A percentile compares a stretch with the other conserved stretches of the same genome.
Conservation (phyloP, 1,284 basidiomycete species). For the Ceratobasidium sp. region DNA sequence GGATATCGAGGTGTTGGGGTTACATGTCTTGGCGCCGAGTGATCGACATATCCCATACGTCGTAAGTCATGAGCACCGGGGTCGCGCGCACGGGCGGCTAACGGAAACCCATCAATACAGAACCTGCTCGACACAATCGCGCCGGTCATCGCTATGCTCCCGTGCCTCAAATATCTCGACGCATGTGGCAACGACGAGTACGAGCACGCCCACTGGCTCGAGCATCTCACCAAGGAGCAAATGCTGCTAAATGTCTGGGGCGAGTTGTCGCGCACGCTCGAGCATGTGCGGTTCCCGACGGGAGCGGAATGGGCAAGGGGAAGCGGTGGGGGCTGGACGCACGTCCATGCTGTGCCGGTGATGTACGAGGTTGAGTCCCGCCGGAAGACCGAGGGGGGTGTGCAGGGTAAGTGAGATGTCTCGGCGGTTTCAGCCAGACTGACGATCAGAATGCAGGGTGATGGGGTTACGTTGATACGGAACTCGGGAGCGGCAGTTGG, state of each 20-base stretch:
- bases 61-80: no score
- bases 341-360: slow-evolving; percentile 14
- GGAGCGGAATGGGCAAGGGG: slow-evolving; percentile 34
- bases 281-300: slow-evolving; percentile 31
- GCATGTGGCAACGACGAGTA: slow-evolving; percentile 35
- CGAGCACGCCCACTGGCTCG: slow-evolving; percentile 34
- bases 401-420: neutral
- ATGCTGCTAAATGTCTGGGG: slow-evolving; percentile 25
- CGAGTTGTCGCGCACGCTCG: neutral
- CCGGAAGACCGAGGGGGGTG: no score
- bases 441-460: neutral
- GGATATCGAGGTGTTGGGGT: slow-evolving; percentile 21
- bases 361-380: slow-evolving; percentile 20
- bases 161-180: slow-evolving; percentile 10
- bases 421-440: neutral
- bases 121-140: slow-evolving; percentile 29
- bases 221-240: slow-evolving; percentile 20
- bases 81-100: no score
- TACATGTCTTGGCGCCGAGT: slow-evolving; percentile 29
- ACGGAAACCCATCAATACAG: neutral
- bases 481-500: neutral
- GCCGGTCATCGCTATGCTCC: slow-evolving; percentile 16
- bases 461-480: neutral
- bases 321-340: neutral
- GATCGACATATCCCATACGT: slow-evolving; percentile 35